Conservation (phyloP, 768 basidiomycete species). For the Pleurotus pulmonarius region DNA sequence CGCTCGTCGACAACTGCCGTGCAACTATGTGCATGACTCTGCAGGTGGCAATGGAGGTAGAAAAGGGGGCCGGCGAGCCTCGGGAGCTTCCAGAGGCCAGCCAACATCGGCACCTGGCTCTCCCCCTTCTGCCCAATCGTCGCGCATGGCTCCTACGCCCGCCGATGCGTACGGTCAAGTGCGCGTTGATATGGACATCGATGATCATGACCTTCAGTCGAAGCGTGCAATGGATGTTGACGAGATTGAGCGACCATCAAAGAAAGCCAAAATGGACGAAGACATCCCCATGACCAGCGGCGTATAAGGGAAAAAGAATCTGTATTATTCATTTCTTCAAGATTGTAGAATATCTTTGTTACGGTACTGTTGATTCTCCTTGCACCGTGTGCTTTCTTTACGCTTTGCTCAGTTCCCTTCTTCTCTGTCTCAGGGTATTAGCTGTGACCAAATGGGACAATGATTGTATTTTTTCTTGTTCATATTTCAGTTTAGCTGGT, state of each 20-base stretch:
- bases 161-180: conserved; percentile 28
- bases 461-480: conserved; percentile 23
- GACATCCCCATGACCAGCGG: conserved; percentile 37
- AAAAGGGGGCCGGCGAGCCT: conserved; percentile 49
- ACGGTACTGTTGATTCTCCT: not conserved
- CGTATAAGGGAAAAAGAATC: conserved; percentile 41
- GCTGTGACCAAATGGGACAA: conserved; percentile 12
- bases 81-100: conserved; percentile 40
- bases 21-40: conserved; percentile 77
- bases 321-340: conserved; percentile 13
- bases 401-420: not conserved
- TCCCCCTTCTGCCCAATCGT: conserved; percentile 50
- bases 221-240: conserved; percentile 58
- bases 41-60: conserved; percentile 25
- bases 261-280: conserved; percentile 70
- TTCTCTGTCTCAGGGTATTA: conserved; percentile 5
- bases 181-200: conserved; percentile 33
- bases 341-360: conserved; percentile 30
- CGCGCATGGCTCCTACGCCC: conserved; percentile 43
- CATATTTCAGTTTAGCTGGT: conserved; percentile 15
- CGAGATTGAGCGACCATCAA: conserved; percentile 48
- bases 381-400: conserved; percentile 4
- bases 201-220: conserved; percentile 50
- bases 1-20: conserved; percentile 67
- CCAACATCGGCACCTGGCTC: conserved; percentile 40